Evolutionary conservation across 2,329 filamentous ascomycete genomes (phyloP).

Genomic region (Aspergillus sclerotialis): DNA sequence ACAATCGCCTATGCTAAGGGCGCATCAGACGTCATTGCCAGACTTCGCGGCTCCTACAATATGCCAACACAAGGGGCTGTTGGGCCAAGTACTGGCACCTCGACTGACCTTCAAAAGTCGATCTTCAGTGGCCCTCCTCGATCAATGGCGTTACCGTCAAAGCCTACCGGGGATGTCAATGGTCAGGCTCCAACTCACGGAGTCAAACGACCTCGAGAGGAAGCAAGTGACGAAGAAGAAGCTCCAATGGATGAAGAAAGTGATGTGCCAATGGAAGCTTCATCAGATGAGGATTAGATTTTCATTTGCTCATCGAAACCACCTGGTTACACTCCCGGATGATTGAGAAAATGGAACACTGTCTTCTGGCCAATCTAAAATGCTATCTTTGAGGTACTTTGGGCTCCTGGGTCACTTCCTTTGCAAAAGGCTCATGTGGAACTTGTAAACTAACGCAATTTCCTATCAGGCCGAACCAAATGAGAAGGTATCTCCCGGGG

Average conservation of each 20-base stretch:
- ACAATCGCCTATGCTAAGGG: constrained; percentile 86
- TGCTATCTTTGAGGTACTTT: constrained; percentile 11
- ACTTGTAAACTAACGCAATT: constrained; percentile 71
- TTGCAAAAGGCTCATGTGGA: constrained; percentile 55
- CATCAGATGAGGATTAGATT: constrained; percentile 63
- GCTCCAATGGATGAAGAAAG: constrained; percentile 60
- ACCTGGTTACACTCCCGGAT: constrained; percentile 4
- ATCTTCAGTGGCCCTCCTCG: constrained; percentile 63
- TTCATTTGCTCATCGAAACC: constrained; percentile 1
- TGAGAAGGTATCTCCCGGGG: constrained; percentile 65
- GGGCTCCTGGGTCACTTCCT: constrained; percentile 13
- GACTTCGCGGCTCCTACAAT: constrained; percentile 85
- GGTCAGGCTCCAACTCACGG: constrained; percentile 49
- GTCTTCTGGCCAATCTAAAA: constrained; percentile 10
- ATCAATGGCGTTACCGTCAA: constrained; percentile 39
- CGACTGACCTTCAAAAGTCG: constrained; percentile 69
- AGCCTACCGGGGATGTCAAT: constrained; percentile 40
- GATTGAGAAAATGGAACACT: constrained; percentile 9
- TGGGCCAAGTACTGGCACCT: constrained; percentile 50
- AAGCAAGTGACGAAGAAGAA: constrained; percentile 49
- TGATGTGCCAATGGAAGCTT: constrained; percentile 63
- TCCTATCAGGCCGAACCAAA: constrained; percentile 86
- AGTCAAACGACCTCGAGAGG: constrained; percentile 64
- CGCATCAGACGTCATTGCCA: constrained; percentile 80
- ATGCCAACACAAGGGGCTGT: constrained; percentile 48